A percentile compares a stretch with the other conserved stretches of the same genome.
phyloP scores from a whole-genome alignment of 495 filamentous ascomycete species.

The Poronia punctata region DNA sequence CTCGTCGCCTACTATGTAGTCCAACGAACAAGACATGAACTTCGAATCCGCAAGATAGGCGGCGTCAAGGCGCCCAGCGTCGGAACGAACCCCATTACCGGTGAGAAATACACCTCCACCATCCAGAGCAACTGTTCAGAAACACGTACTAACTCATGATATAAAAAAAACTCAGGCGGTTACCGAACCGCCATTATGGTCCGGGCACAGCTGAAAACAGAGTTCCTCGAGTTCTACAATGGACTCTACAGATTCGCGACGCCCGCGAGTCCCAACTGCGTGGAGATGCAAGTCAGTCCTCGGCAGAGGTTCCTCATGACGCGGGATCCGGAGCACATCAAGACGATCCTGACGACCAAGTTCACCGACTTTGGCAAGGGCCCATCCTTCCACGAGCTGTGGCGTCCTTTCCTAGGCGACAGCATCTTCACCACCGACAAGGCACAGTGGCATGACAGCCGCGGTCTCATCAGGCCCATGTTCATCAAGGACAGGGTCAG shows the following conservation, averaged over 20 bases:
- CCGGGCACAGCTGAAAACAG: too few relatives aligned
- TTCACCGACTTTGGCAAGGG: conserved; percentile 53
- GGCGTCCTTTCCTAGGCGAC: conserved; percentile 50
- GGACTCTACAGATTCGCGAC: conserved; percentile 23
- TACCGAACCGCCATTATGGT: too few relatives aligned
- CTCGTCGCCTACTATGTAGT: conserved; percentile 8
- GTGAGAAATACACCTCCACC: conserved; percentile 11
- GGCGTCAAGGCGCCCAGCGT: conserved; percentile 12
- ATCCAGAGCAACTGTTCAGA: too few relatives aligned
- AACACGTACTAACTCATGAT: background rate
- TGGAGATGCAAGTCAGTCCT: conserved; percentile 28
- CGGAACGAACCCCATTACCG: conserved; percentile 12
- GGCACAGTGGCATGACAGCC: conserved; percentile 45
- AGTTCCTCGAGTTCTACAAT: too few relatives aligned
- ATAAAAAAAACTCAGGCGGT: too few relatives aligned
- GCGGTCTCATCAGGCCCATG: conserved; percentile 49
- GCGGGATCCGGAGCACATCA: conserved; percentile 51
- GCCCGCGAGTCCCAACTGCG: conserved; percentile 30
- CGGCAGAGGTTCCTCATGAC: conserved; percentile 41
- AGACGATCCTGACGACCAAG: conserved; percentile 48
- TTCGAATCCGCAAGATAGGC: conserved; percentile 16
- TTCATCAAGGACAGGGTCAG: conserved; percentile 25
- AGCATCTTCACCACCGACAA: conserved; percentile 54
- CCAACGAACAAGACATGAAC: conserved; percentile 12
- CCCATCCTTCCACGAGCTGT: conserved; percentile 40